phyloP scores from a whole-genome alignment of 352 stramenopile genomes.

The Chloridella minuta region DNA sequence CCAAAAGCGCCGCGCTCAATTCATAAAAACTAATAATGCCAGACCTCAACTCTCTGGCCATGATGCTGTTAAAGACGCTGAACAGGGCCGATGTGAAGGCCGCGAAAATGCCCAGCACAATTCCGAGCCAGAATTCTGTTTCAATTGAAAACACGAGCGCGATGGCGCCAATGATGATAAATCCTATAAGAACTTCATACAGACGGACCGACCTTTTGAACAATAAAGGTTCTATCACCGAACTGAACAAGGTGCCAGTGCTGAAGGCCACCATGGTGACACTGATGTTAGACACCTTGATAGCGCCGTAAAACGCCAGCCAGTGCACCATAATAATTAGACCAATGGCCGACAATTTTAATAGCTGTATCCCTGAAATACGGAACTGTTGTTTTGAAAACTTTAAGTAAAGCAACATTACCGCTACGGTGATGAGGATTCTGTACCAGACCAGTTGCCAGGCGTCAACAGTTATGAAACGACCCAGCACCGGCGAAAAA shows the following conservation, averaged over 20 bases:
- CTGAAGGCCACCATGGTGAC: background rate
- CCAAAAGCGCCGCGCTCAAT: background rate
- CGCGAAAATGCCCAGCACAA: background rate
- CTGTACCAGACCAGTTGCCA: background rate
- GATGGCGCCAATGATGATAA: background rate
- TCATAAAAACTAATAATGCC: conserved; percentile 1
- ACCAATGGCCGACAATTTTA: background rate
- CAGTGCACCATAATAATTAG: background rate
- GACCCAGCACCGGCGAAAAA: background rate
- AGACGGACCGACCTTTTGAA: background rate
- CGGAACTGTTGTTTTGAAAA: background rate
- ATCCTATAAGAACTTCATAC: background rate
- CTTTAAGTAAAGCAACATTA: background rate
- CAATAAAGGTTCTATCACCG: background rate
- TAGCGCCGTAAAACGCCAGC: background rate
- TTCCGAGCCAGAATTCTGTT: background rate
- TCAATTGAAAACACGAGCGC: background rate
- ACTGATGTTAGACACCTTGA: background rate
- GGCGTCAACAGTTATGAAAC: background rate
- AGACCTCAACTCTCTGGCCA: background rate
- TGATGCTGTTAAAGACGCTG: background rate
- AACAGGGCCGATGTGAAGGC: background rate
- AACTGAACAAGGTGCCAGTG: background rate
- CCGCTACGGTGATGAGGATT: background rate
- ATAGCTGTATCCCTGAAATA: background rate